These are phyloP conservation scores for Leptographium lundbergii DNA, from an alignment of 2,329 filamentous ascomycete genomes.

Conservation along the genomic window DNA sequence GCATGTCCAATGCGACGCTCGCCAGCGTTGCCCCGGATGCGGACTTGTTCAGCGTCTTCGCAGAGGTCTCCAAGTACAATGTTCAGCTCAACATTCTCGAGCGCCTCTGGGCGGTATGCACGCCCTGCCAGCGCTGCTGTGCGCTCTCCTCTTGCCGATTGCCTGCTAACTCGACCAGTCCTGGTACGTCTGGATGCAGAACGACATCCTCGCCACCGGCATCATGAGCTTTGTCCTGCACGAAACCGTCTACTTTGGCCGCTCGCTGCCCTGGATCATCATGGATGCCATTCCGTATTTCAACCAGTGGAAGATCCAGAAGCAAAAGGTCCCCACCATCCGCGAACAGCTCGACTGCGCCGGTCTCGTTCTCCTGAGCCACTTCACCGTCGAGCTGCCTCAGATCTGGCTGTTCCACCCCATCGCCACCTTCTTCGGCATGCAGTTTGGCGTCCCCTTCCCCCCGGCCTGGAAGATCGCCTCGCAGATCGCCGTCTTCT, in stretches of 20 bases:
- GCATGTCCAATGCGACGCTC: constrained; percentile 7
- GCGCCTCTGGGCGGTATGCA: constrained; percentile 71
- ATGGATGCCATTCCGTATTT: constrained; percentile 81
- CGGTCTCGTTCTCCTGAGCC: constrained; percentile 79
- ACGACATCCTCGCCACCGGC: constrained; percentile 89
- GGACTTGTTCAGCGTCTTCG: constrained; percentile 44
- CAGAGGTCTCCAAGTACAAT: constrained; percentile 60
- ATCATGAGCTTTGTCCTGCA: constrained; percentile 97
- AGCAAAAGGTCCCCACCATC: constrained; percentile 77
- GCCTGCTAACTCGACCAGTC: constrained; percentile 29
- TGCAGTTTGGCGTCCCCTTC: constrained; percentile 82
- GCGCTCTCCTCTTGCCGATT: neutral
- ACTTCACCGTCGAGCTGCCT: constrained; percentile 95
- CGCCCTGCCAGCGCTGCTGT: neutral
- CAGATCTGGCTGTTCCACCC: constrained; percentile 99
- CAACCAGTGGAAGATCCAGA: constrained; percentile 90
- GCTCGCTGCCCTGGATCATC: constrained; percentile 81
- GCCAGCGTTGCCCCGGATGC: constrained; percentile 16
- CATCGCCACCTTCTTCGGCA: constrained; percentile 82
- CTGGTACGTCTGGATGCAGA: constrained; percentile 98
- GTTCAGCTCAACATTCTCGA: constrained; percentile 77
- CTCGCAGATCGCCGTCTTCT: constrained; percentile 85
- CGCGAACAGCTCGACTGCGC: constrained; percentile 94
- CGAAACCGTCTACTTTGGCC: constrained; percentile 88
- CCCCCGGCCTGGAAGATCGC: constrained; percentile 76